Evolutionary conservation across 495 filamentous ascomycete species (phyloP).

Genomic region (Aspergillus leporis): DNA sequence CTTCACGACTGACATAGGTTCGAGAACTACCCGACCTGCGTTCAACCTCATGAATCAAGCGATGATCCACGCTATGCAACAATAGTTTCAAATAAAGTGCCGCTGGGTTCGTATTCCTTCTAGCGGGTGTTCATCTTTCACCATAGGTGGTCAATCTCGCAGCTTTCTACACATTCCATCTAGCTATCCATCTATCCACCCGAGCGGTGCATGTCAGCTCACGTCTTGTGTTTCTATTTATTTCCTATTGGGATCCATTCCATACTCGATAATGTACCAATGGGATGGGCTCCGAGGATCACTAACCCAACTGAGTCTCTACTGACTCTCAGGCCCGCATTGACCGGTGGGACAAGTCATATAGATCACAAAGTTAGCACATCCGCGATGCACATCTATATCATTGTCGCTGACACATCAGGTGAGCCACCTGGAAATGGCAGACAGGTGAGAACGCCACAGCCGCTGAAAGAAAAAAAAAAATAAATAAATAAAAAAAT

Average conservation of each 20-base stretch:
- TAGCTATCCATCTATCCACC: neutral
- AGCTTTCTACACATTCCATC: neutral
- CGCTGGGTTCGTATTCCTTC: neutral
- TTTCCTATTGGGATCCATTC: neutral
- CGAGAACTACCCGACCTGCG: neutral
- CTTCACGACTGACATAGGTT: neutral
- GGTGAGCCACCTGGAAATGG: neutral
- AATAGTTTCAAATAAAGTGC: neutral
- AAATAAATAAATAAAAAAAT: no score
- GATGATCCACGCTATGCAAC: neutral
- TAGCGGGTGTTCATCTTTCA: neutral
- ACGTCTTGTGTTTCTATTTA: neutral
- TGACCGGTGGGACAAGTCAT: neutral
- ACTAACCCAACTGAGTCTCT: neutral
- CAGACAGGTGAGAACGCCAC: conserved; percentile 1
- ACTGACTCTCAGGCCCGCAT: neutral
- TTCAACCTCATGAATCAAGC: neutral
- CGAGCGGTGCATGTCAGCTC: neutral
- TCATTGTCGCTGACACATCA: neutral
- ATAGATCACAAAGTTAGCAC: neutral
- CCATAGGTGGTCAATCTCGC: neutral
- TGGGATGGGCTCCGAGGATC: neutral
- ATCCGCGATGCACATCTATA: neutral
- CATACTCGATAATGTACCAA: neutral
- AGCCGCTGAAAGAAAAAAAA: neutral